Evolutionary conservation across 192 early-diverging fungal genomes (phyloP).

Genomic region (Entomortierella parvispora): DNA sequence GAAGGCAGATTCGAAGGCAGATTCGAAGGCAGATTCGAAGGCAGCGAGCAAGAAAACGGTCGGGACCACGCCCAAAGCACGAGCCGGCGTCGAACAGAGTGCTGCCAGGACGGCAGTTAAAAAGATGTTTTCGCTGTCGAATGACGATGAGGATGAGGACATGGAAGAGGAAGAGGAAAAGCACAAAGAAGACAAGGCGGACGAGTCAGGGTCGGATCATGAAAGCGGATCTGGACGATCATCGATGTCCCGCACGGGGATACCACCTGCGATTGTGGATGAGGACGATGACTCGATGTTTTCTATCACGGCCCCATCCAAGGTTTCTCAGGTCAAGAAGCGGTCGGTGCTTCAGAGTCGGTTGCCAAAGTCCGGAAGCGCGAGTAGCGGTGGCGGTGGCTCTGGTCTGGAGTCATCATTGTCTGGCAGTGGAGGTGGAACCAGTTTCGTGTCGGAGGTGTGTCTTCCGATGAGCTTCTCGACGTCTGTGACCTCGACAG

Average conservation of each 20-base stretch:
- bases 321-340: slow-evolving; percentile 41
- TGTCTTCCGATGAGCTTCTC: slow-evolving; percentile 1
- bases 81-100: background rate
- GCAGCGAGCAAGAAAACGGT: background rate
- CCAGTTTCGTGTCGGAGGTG: background rate
- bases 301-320: slow-evolving; percentile 35
- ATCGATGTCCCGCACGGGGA: background rate
- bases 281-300: slow-evolving; percentile 48
- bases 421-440: slow-evolving; percentile 11
- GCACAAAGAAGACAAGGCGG: background rate
- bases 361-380: slow-evolving; percentile 12
- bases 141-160: slow-evolving; percentile 7
- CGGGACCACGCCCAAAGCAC: slow-evolving; percentile 1
- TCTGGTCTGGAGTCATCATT: no score
- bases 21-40: slow-evolving; percentile 12
- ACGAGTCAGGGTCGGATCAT: background rate
- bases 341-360: background rate
- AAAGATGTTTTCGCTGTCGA: slow-evolving; percentile 45
- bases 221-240: background rate
- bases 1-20: slow-evolving; percentile 12
- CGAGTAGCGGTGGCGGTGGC: background rate
- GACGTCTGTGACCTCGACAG: slow-evolving; percentile 23
- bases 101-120: slow-evolving; percentile 24
- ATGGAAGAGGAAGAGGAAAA: slow-evolving; percentile 4
- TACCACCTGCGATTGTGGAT: slow-evolving; percentile 30